These are phyloP conservation scores for Xylaria bambusicola DNA, from an alignment of 495 filamentous ascomycete species.

Conservation along the genomic window DNA sequence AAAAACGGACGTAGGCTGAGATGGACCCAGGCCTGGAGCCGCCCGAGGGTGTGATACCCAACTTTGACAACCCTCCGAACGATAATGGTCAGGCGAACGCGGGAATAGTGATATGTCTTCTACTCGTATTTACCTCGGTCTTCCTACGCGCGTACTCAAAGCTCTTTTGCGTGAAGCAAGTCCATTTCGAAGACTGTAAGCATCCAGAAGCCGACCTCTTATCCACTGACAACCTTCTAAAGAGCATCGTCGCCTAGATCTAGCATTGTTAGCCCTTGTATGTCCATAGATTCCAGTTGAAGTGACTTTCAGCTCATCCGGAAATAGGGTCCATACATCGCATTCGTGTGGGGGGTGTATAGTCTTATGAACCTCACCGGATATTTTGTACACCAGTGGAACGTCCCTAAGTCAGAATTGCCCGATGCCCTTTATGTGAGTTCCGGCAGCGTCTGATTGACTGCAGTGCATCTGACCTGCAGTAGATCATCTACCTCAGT, in stretches of 20 bases:
- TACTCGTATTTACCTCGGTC: not conserved
- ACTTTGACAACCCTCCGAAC: not conserved
- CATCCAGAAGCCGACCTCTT: not conserved
- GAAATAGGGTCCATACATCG: constrained; percentile 1
- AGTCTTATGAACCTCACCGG: constrained; percentile 15
- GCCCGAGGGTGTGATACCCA: not conserved
- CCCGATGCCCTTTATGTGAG: constrained; percentile 4
- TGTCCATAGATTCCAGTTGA: not conserved
- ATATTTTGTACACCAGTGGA: constrained; percentile 26
- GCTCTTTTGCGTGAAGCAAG: not conserved
- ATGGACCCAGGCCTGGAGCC: not conserved
- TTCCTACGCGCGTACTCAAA: not conserved
- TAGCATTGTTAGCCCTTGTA: not conserved
- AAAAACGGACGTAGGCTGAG: not conserved
- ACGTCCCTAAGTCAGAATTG: constrained; percentile 8
- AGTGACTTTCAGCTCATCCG: not conserved
- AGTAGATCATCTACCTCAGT: constrained; percentile 24
- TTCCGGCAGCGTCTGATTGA: not conserved
- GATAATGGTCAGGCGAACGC: not conserved
- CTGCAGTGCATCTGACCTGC: not conserved
- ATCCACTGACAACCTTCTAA: not conserved
- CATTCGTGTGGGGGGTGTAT: not conserved
- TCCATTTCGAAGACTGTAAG: not conserved
- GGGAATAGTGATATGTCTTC: not conserved
- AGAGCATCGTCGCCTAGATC: not conserved